Evolutionary conservation across 1,139 yeast species (phyloP).

Genomic region (Zygosaccharomyces pseudobailii): DNA sequence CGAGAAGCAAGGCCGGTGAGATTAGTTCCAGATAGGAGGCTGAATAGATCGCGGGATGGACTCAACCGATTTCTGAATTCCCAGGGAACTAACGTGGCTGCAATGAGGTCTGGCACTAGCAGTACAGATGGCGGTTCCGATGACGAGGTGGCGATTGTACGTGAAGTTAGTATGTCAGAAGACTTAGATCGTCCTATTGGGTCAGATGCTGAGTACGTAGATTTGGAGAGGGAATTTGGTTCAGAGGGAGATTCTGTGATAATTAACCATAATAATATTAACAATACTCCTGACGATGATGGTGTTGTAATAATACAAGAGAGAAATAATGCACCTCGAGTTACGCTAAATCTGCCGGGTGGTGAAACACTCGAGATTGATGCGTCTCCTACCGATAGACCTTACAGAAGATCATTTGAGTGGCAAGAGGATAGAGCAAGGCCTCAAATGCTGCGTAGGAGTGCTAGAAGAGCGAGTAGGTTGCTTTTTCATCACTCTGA

Average conservation of each 20-base stretch:
- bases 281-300: conserved; percentile 19
- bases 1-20: conserved; percentile 15
- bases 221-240: conserved; percentile 21
- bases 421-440: conserved; percentile 19
- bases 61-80: conserved; percentile 18
- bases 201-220: conserved; percentile 22
- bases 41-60: conserved; percentile 19
- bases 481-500: conserved; percentile 14
- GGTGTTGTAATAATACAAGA: conserved; percentile 28
- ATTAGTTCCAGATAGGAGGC: conserved; percentile 16
- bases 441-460: conserved; percentile 18
- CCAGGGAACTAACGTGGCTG: conserved; percentile 10
- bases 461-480: conserved; percentile 19
- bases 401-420: conserved; percentile 28
- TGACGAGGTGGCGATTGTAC: conserved; percentile 24
- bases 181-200: conserved; percentile 17
- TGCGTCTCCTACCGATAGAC: conserved; percentile 24
- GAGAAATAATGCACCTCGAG: conserved; percentile 21
- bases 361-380: conserved; percentile 24
- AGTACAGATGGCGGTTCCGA: conserved; percentile 7
- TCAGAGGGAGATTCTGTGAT: background rate
- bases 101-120: background rate
- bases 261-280: conserved; percentile 4
- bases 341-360: conserved; percentile 28
- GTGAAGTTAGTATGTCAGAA: conserved; percentile 16